Percentiles rank a stretch among this genome's conserved stretches.
phyloP scores from a whole-genome alignment of 2,329 filamentous ascomycete genomes.

The Huntiella decipiens region DNA sequence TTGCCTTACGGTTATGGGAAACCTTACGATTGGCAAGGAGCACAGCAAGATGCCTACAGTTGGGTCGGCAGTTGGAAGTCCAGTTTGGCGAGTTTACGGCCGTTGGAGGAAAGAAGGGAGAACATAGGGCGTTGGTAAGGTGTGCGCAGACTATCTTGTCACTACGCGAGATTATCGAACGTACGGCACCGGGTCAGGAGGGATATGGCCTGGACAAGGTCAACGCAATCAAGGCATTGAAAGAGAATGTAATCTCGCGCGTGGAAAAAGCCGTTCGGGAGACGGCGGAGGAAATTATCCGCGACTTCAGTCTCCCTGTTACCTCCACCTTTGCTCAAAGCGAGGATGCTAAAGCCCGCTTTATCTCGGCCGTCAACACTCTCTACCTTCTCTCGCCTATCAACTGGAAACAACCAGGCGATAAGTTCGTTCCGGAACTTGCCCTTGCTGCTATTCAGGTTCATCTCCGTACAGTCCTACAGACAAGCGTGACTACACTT shows the following conservation, averaged over 20 bases:
- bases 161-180: constrained; percentile 52
- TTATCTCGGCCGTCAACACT: constrained; percentile 54
- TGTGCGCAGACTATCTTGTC: constrained; percentile 64
- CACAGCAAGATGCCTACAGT: constrained; percentile 58
- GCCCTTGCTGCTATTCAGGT: constrained; percentile 60
- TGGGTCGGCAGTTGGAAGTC: constrained; percentile 75
- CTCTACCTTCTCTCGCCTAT: constrained; percentile 68
- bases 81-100: constrained; percentile 50
- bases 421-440: constrained; percentile 45
- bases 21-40: constrained; percentile 59
- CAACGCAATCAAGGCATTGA: constrained; percentile 50
- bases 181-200: constrained; percentile 50
- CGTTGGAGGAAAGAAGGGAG: constrained; percentile 35
- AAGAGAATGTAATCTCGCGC: constrained; percentile 48
- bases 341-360: constrained; percentile 57
- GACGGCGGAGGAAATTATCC: constrained; percentile 57
- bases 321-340: constrained; percentile 40
- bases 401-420: constrained; percentile 13
- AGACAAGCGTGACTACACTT: constrained; percentile 57
- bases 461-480: constrained; percentile 65
- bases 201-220: constrained; percentile 59
- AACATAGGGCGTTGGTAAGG: constrained; percentile 61
- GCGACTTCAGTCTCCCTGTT: constrained; percentile 56
- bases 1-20: constrained; percentile 61
- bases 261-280: constrained; percentile 56